Percentiles rank a stretch among this genome's conserved stretches.
phyloP scores from a whole-genome alignment of 768 basidiomycete genomes.

The Rhizopogon vesiculosus region DNA sequence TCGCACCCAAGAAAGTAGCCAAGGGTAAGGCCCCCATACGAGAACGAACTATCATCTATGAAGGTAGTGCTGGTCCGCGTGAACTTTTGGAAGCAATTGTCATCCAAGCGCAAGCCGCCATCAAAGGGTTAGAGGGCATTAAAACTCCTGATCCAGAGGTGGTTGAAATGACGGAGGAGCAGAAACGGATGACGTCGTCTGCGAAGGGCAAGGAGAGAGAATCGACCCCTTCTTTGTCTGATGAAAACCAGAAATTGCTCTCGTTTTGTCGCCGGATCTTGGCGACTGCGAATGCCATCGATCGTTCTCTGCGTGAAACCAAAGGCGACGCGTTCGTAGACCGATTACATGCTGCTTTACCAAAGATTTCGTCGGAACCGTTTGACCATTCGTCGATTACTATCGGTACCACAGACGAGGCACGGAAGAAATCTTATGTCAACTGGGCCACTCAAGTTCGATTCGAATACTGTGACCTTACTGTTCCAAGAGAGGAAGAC shows the following conservation, averaged over 20 bases:
- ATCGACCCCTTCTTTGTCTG: constrained; percentile 38
- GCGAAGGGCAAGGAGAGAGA: constrained; percentile 54
- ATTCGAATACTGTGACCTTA: constrained; percentile 92
- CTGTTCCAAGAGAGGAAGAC: constrained; percentile 33
- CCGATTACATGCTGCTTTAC: constrained; percentile 69
- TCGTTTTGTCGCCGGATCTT: constrained; percentile 86
- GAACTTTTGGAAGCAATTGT: constrained; percentile 89
- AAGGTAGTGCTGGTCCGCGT: constrained; percentile 86
- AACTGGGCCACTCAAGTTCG: constrained; percentile 79
- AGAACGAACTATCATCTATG: constrained; percentile 83
- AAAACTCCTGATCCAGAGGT: constrained; percentile 42
- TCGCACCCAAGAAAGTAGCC: constrained; percentile 50
- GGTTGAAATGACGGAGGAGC: constrained; percentile 83
- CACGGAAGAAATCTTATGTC: constrained; percentile 63
- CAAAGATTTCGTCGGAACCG: constrained; percentile 58
- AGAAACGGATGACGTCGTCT: constrained; percentile 82
- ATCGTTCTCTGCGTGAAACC: constrained; percentile 80
- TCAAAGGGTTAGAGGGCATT: constrained; percentile 77
- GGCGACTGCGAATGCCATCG: constrained; percentile 77
- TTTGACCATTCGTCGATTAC: constrained; percentile 32
- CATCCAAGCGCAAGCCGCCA: constrained; percentile 88
- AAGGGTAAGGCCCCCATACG: constrained; percentile 50
- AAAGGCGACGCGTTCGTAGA: constrained; percentile 87
- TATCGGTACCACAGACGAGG: constrained; percentile 60
- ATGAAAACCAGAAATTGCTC: constrained; percentile 76